phyloP scores from a whole-genome alignment of 805 yeast genomes.

The Hanseniaspora vineae region DNA sequence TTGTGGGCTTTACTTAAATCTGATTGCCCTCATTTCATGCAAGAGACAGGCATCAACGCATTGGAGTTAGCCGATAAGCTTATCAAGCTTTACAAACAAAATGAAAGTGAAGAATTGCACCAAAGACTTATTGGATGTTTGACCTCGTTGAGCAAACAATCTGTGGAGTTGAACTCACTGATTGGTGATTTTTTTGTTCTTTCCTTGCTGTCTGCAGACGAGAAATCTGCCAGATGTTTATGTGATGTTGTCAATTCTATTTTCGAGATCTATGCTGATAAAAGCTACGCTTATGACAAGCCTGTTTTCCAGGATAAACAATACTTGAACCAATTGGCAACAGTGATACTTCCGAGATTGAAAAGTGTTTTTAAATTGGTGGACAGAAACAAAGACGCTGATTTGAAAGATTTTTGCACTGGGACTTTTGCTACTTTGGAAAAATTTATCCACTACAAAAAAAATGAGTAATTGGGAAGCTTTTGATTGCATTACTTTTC shows the following conservation, averaged over 20 bases:
- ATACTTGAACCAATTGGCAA: slow-evolving; percentile 30
- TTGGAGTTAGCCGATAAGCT: slow-evolving; percentile 14
- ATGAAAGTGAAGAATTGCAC: slow-evolving; percentile 24
- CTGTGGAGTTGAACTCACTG: slow-evolving; percentile 30
- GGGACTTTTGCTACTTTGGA: slow-evolving; percentile 55
- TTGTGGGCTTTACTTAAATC: slow-evolving; percentile 32
- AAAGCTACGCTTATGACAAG: slow-evolving; percentile 48
- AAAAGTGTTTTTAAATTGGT: slow-evolving; percentile 45
- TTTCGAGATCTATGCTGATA: slow-evolving; percentile 74
- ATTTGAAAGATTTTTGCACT: slow-evolving; percentile 48
- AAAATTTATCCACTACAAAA: slow-evolving; percentile 70
- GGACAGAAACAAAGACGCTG: slow-evolving; percentile 48
- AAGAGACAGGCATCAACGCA: not conserved
- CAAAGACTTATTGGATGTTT: slow-evolving; percentile 32
- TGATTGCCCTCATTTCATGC: slow-evolving; percentile 10
- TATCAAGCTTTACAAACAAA: slow-evolving; percentile 12
- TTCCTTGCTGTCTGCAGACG: slow-evolving; percentile 14
- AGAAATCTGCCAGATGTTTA: slow-evolving; percentile 28
- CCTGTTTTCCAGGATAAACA: slow-evolving; percentile 49
- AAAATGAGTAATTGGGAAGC: slow-evolving; percentile 23
- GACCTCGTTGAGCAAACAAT: slow-evolving; percentile 37
- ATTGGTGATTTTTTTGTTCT: slow-evolving; percentile 33
- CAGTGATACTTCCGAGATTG: slow-evolving; percentile 31
- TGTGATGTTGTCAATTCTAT: slow-evolving; percentile 52
- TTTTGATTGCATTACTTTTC: too few species aligned